Evolutionary conservation across 2,329 filamentous ascomycete genomes (phyloP).

Genomic region (Aspergillus sp.): DNA sequence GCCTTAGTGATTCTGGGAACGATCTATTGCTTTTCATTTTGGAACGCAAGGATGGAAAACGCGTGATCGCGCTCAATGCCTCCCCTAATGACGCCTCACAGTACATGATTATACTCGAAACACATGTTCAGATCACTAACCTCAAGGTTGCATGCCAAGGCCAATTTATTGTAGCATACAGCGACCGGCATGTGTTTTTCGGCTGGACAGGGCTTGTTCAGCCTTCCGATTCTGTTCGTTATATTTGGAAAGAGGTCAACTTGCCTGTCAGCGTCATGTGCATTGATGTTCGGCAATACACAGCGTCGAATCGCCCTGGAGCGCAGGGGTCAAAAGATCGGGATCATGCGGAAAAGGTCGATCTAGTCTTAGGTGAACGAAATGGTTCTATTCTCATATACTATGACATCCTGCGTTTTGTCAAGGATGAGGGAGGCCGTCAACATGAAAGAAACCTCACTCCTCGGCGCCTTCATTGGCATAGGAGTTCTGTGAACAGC

Average conservation of each 20-base stretch:
- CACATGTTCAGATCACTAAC: constrained; percentile 28
- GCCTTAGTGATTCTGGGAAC: constrained; percentile 17
- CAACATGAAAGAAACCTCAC: constrained; percentile 47
- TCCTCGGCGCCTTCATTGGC: constrained; percentile 81
- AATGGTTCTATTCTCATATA: constrained; percentile 81
- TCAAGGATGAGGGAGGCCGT: constrained; percentile 50
- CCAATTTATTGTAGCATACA: constrained; percentile 41
- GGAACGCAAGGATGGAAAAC: constrained; percentile 41
- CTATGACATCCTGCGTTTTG: constrained; percentile 66
- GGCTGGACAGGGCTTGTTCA: constrained; percentile 51
- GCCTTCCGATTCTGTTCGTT: constrained; percentile 43
- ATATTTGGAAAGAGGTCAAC: constrained; percentile 57
- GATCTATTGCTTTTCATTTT: constrained; percentile 41
- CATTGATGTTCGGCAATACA: constrained; percentile 61
- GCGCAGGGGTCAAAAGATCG: constrained; percentile 17
- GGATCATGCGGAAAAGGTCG: constrained; percentile 53
- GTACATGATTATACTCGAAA: constrained; percentile 33
- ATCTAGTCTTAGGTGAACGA: constrained; percentile 75
- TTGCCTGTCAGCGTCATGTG: constrained; percentile 66
- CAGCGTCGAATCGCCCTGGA: constrained; percentile 24
- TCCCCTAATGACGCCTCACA: constrained; percentile 24
- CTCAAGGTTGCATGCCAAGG: constrained; percentile 35
- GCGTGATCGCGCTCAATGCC: constrained; percentile 32
- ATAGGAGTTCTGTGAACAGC: constrained; percentile 76
- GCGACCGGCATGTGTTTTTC: constrained; percentile 56